Percentiles rank a stretch among this genome's conserved stretches.
Evolutionary conservation across 78 protist species (phyloP).

Genomic region (Planoprotostelium fungivorum): DNA sequence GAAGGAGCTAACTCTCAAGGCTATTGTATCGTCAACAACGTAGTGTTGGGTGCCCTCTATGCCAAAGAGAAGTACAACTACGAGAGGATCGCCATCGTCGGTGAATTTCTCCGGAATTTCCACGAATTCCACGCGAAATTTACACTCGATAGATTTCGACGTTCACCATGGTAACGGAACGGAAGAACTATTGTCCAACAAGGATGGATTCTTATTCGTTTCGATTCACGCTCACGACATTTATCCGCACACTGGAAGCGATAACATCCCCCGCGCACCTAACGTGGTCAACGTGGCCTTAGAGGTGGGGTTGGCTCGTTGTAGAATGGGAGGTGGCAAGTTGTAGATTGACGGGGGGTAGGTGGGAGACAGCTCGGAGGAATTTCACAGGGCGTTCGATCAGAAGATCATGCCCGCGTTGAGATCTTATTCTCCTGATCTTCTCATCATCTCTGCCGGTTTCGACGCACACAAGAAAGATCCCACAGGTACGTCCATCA

Average conservation of each 20-base stretch:
- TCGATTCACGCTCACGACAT: conserved; percentile 59
- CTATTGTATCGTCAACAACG: conserved; percentile 73
- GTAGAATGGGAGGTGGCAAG: not conserved
- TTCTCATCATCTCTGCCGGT: conserved; percentile 69
- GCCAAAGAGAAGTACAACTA: conserved; percentile 28
- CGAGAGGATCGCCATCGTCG: conserved; percentile 62
- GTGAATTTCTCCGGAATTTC: not conserved
- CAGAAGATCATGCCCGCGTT: conserved; percentile 49
- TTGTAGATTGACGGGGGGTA: not conserved
- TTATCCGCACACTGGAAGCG: conserved; percentile 32
- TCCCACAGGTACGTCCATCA: conserved; percentile 12
- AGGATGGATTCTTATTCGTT: conserved; percentile 59
- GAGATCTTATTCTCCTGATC: conserved; percentile 49
- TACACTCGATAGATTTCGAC: conserved; percentile 33
- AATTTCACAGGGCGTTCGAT: conserved; percentile 37
- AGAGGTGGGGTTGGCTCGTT: not conserved
- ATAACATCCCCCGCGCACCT: not conserved
- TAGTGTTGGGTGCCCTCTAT: conserved; percentile 72
- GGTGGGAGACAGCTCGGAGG: not conserved
- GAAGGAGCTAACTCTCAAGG: conserved; percentile 68
- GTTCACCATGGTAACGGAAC: conserved; percentile 85
- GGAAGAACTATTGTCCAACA: conserved; percentile 56
- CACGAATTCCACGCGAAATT: not conserved
- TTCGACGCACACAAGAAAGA: conserved; percentile 74
- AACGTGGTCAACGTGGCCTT: not conserved